Evolutionary conservation across 2,329 filamentous ascomycete genomes (phyloP).

Genomic region (Claviceps cyperi): DNA sequence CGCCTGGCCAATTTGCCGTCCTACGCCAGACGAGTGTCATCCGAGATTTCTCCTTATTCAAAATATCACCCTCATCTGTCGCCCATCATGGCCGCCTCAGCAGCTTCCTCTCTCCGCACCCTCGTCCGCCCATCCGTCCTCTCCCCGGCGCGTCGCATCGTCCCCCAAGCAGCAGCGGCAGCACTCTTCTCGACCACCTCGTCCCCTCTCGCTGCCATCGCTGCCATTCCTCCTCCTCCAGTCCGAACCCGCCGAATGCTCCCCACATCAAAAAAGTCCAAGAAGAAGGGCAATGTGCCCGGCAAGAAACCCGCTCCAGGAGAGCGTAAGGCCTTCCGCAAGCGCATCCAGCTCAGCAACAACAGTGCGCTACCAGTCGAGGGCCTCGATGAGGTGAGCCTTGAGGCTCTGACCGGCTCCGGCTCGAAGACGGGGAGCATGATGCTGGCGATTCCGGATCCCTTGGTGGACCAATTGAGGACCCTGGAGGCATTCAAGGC

Average conservation of each 20-base stretch:
- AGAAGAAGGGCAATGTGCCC: constrained; percentile 30
- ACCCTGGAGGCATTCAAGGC: constrained; percentile 83
- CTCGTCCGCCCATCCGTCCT: constrained; percentile 22
- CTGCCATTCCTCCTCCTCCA: constrained; percentile 13
- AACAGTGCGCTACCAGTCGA: constrained; percentile 73
- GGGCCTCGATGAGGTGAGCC: constrained; percentile 47
- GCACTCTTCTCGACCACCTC: constrained; percentile 28
- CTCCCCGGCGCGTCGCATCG: constrained; percentile 18
- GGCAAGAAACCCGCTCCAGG: constrained; percentile 51
- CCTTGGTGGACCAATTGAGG: constrained; percentile 64
- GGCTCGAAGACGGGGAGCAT: constrained; percentile 44
- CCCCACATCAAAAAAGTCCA: constrained; percentile 31
- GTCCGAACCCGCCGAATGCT: constrained; percentile 23
- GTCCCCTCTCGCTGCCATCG: constrained; percentile 7
- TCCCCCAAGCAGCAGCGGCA: constrained; percentile 8
- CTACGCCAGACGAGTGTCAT: background rate
- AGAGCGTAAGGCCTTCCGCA: constrained; percentile 76
- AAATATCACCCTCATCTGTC: background rate
- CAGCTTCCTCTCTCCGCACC: constrained; percentile 23
- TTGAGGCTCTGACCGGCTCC: constrained; percentile 37
- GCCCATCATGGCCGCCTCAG: constrained; percentile 5
- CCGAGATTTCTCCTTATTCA: background rate
- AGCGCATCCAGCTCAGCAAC: constrained; percentile 84
- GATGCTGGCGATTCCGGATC: constrained; percentile 54
- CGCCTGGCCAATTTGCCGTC: no score